phyloP scores from a whole-genome alignment of 805 yeast genomes.

The Teunomyces kruisii region DNA sequence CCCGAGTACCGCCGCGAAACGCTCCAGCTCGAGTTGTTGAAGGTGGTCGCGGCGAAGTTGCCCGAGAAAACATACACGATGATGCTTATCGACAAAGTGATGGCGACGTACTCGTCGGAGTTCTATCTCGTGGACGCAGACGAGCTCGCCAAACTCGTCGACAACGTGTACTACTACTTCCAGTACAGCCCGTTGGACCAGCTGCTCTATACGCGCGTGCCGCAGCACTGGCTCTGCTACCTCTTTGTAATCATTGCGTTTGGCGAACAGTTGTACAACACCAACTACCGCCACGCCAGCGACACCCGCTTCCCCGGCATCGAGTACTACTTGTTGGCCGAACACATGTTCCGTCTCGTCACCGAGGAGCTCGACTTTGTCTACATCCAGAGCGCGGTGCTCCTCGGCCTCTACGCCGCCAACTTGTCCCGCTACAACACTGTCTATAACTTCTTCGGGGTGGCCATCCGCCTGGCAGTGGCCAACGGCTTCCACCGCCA shows the following conservation, averaged over 20 bases:
- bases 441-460: constrained; percentile 39
- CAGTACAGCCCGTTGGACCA: neutral
- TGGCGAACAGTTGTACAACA: constrained; percentile 34
- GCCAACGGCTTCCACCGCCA: constrained; percentile 40
- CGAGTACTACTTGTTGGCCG: constrained; percentile 31
- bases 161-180: constrained; percentile 2
- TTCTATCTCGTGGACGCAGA: constrained; percentile 32
- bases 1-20: neutral
- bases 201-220: neutral
- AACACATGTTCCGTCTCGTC: constrained; percentile 30
- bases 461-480: constrained; percentile 38
- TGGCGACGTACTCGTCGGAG: constrained; percentile 32
- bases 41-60: neutral
- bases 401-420: constrained; percentile 37
- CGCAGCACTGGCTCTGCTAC: constrained; percentile 12
- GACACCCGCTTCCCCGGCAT: constrained; percentile 28
- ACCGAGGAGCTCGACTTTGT: constrained; percentile 28
- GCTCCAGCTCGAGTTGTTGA: neutral
- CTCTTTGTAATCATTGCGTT: constrained; percentile 36
- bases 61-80: constrained; percentile 4
- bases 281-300: constrained; percentile 4
- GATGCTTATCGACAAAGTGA: constrained; percentile 23
- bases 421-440: constrained; percentile 38
- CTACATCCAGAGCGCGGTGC: constrained; percentile 35
- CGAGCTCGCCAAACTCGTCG: constrained; percentile 17